These are phyloP conservation scores for Populus nigra DNA, from an alignment of 345 rosid genomes.

Conservation along the genomic window DNA sequence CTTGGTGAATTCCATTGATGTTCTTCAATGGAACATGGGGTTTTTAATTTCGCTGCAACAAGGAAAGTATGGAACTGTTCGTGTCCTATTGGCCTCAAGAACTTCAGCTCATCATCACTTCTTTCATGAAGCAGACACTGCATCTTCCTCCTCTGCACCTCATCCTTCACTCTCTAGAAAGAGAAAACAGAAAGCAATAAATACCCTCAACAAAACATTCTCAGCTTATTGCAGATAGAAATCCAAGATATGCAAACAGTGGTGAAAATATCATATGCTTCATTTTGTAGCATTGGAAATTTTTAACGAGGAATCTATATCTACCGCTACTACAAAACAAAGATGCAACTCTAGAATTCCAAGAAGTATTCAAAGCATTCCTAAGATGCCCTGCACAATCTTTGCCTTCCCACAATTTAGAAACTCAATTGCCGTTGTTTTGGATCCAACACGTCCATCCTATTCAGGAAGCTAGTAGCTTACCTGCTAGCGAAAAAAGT, in stretches of 20 bases:
- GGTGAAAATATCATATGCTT: not conserved
- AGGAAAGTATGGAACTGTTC: slow-evolving; percentile 58
- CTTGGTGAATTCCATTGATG: slow-evolving; percentile 10
- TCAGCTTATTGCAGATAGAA: not conserved
- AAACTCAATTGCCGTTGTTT: not conserved
- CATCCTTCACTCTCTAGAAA: slow-evolving; percentile 73
- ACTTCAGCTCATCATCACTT: slow-evolving; percentile 28
- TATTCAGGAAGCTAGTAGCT: not conserved
- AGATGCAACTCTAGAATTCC: too few species aligned
- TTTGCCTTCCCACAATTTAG: not conserved
- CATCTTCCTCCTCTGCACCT: slow-evolving; percentile 58
- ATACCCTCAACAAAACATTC: not conserved
- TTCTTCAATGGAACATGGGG: slow-evolving; percentile 24
- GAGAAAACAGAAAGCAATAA: not conserved
- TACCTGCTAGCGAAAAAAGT: not conserved
- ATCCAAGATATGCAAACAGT: not conserved
- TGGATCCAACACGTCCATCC: not conserved
- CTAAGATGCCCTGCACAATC: not conserved
- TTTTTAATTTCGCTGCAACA: slow-evolving; percentile 26
- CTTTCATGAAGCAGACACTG: slow-evolving; percentile 23
- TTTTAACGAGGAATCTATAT: not conserved
- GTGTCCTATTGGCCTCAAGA: slow-evolving; percentile 46
- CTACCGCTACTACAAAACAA: not conserved
- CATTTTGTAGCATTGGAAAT: not conserved
- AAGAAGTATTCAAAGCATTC: not conserved